Evolutionary conservation across 2,329 filamentous ascomycete species (phyloP).

Genomic region (Ophiocordyceps camponoti-saundersi): DNA sequence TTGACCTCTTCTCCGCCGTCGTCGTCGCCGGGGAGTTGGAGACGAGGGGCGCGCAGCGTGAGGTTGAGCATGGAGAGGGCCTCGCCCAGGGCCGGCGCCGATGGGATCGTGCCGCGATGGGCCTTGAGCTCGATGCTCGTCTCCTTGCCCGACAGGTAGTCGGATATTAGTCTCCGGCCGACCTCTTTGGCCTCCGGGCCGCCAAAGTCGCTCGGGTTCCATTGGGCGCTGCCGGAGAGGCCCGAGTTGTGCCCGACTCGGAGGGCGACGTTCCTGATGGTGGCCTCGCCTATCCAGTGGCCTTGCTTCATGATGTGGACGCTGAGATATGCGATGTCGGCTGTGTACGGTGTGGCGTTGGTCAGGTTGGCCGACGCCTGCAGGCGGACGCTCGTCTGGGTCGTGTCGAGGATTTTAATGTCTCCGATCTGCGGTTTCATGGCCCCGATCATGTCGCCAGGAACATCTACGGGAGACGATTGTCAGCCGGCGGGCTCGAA

Average conservation of each 20-base stretch:
- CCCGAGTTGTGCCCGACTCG: slow-evolving; percentile 55
- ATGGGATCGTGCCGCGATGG: slow-evolving; percentile 57
- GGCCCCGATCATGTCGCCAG: slow-evolving; percentile 29
- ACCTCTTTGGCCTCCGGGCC: slow-evolving; percentile 43
- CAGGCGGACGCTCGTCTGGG: slow-evolving; percentile 51
- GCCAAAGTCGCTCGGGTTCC: slow-evolving; percentile 49
- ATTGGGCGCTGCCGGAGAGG: slow-evolving; percentile 49
- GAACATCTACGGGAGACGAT: slow-evolving; percentile 30
- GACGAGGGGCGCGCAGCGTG: slow-evolving; percentile 51
- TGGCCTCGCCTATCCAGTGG: slow-evolving; percentile 59
- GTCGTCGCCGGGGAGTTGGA: slow-evolving; percentile 38
- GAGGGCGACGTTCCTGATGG: slow-evolving; percentile 45
- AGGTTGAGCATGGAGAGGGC: slow-evolving; percentile 57
- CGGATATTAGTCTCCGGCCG: slow-evolving; percentile 60
- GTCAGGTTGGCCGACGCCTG: slow-evolving; percentile 64
- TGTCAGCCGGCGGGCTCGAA: neutral
- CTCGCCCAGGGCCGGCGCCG: slow-evolving; percentile 52
- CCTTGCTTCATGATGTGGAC: slow-evolving; percentile 60
- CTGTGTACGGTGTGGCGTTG: slow-evolving; percentile 80
- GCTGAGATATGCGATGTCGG: slow-evolving; percentile 63
- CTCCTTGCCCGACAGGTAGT: slow-evolving; percentile 79
- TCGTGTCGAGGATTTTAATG: slow-evolving; percentile 57
- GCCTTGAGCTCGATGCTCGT: slow-evolving; percentile 59
- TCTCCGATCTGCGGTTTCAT: slow-evolving; percentile 50
- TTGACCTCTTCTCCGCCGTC: slow-evolving; percentile 16